phyloP scores from a whole-genome alignment of 306 rosid species.

The Lathyrus sativus region DNA sequence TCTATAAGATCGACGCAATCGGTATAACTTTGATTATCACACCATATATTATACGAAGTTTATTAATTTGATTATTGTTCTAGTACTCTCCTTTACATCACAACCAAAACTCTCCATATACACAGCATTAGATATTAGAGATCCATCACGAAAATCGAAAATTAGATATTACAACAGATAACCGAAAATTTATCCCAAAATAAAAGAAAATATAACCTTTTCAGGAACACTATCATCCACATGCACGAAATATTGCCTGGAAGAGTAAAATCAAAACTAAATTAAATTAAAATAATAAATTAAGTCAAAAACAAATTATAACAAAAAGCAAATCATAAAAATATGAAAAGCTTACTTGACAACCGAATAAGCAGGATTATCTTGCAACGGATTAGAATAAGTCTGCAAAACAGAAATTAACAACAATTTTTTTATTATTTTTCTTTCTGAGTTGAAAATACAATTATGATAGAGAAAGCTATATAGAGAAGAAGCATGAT shows the following conservation, averaged over 20 bases:
- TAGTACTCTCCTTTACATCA: background rate
- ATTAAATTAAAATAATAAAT: conserved; percentile 18
- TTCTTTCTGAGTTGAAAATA: background rate
- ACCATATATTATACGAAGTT: no score
- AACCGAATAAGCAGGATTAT: conserved; percentile 89
- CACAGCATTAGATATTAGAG: background rate
- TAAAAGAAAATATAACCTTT: conserved; percentile 49
- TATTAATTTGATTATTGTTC: no score
- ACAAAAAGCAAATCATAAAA: background rate
- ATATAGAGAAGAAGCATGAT: conserved; percentile 30
- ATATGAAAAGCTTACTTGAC: conserved; percentile 63
- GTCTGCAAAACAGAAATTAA: conserved; percentile 53
- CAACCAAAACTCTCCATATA: conserved; percentile 4
- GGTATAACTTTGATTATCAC: no score
- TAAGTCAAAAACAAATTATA: background rate
- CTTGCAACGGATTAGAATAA: conserved; percentile 80
- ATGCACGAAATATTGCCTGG: conserved; percentile 93
- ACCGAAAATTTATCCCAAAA: background rate
- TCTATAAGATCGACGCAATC: no score
- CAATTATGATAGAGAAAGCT: background rate
- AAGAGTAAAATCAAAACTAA: conserved; percentile 23
- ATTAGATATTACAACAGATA: conserved; percentile 13
- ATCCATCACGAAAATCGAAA: background rate
- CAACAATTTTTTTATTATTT: background rate
- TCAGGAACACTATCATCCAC: conserved; percentile 80